These are phyloP conservation scores for Teunomyces aglyptinius DNA, from an alignment of 805 yeast species.

Conservation along the genomic window DNA sequence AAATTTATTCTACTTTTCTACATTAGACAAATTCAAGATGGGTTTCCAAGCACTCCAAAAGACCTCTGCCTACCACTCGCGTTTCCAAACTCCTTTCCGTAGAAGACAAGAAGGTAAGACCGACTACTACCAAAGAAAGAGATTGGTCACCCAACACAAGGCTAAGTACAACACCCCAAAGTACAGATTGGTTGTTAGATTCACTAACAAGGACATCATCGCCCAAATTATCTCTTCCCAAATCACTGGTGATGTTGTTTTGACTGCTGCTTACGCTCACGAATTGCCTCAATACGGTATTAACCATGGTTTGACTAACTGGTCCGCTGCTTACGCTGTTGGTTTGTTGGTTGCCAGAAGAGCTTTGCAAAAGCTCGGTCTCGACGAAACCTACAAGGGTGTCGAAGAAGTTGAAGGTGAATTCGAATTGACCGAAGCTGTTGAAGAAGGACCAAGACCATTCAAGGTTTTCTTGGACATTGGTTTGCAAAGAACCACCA, in stretches of 20 bases:
- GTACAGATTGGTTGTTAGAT: constrained; percentile 99
- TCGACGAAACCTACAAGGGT: constrained; percentile 97
- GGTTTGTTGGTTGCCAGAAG: constrained; percentile 99
- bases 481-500: constrained; percentile 99
- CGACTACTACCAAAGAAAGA: constrained; percentile 99
- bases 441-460: constrained; percentile 99
- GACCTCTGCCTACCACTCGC: constrained; percentile 94
- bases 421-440: constrained; percentile 97
- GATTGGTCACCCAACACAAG: constrained; percentile 99
- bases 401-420: constrained; percentile 99
- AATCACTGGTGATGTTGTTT: constrained; percentile 93
- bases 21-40: constrained; percentile 49
- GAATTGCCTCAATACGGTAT: constrained; percentile 98
- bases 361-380: constrained; percentile 94
- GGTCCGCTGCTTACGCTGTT: constrained; percentile 99
- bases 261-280: constrained; percentile 97
- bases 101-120: constrained; percentile 99
- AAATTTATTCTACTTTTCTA: constrained; percentile 2
- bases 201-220: constrained; percentile 99
- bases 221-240: constrained; percentile 96
- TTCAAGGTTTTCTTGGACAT: constrained; percentile 99
- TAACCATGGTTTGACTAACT: constrained; percentile 98
- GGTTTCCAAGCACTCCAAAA: constrained; percentile 70
- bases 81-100: constrained; percentile 99
- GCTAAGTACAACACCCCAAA: constrained; percentile 99